Conservation (phyloP, 129 eudicot genomes). For the Lactuca sativa region DNA sequence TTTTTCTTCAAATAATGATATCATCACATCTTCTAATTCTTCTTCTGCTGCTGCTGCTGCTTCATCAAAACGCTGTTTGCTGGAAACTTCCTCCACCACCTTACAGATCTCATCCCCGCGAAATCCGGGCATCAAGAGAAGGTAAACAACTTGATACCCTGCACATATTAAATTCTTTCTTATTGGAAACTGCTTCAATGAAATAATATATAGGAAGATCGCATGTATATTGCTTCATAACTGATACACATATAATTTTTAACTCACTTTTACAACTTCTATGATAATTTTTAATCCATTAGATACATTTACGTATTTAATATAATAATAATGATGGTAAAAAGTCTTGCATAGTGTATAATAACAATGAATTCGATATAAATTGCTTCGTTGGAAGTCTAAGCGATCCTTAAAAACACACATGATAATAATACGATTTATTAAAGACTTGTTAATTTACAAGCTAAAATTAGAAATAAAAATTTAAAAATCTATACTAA, state of each 20-base stretch:
- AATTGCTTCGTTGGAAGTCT: slow-evolving; percentile 3
- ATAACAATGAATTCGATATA: not conserved
- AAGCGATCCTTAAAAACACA: not conserved
- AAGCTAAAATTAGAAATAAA: slow-evolving; percentile 9
- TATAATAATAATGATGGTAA: not conserved
- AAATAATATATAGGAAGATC: slow-evolving; percentile 27
- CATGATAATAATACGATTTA: not conserved
- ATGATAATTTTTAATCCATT: slow-evolving; percentile 16
- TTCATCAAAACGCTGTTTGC: slow-evolving; percentile 46
- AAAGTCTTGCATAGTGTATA: slow-evolving; percentile 20
- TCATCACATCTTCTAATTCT: slow-evolving; percentile 23
- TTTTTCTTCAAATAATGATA: slow-evolving; percentile 23
- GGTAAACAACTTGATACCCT: slow-evolving; percentile 43
- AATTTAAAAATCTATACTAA: not conserved
- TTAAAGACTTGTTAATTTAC: slow-evolving; percentile 11
- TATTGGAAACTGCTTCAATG: slow-evolving; percentile 39
- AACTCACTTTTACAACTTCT: slow-evolving; percentile 31
- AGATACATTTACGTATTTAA: not conserved
- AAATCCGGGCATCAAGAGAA: slow-evolving; percentile 92
- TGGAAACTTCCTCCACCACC: slow-evolving; percentile 41
- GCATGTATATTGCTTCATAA: slow-evolving; percentile 31
- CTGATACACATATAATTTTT: slow-evolving; percentile 19
- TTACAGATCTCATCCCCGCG: slow-evolving; percentile 92
- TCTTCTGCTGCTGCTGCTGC: slow-evolving; percentile 12
- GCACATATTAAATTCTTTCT: slow-evolving; percentile 16